Percentiles rank a stretch among this genome's conserved stretches.
These are phyloP conservation scores for Ceratobasidium sp. DNA, from an alignment of 1,284 basidiomycete genomes.

Conservation along the genomic window DNA sequence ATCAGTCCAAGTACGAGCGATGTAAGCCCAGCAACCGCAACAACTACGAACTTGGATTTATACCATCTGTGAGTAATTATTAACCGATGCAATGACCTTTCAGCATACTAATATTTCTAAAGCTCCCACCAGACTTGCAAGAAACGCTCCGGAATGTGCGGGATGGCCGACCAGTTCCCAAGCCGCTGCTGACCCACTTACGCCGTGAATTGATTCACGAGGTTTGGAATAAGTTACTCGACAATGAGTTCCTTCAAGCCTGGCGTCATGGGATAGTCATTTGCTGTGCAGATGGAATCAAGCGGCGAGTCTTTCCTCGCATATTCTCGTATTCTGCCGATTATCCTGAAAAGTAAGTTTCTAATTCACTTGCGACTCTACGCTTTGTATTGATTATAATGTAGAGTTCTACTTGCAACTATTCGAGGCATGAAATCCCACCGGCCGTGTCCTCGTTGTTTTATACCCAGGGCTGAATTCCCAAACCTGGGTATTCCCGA, in stretches of 20 bases:
- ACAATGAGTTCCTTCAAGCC: conserved; percentile 50
- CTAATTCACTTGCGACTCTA: no score
- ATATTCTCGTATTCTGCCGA: conserved; percentile 57
- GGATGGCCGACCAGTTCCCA: not conserved
- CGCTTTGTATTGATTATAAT: no score
- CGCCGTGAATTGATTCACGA: conserved; percentile 54
- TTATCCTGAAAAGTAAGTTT: conserved; percentile 57
- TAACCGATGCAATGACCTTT: no score
- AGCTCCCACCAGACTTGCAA: not conserved
- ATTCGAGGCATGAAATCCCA: conserved; percentile 42
- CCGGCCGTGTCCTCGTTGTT: conserved; percentile 46
- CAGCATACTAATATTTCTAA: not conserved
- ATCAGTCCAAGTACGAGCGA: conserved; percentile 52
- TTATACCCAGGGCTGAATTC: conserved; percentile 13
- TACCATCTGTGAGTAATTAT: conserved; percentile 50
- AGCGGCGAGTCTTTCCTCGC: conserved; percentile 51
- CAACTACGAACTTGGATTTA: conserved; percentile 52
- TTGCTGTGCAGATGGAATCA: conserved; percentile 53
- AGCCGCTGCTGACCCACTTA: conserved; percentile 50
- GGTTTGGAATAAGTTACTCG: conserved; percentile 51
- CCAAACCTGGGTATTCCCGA: conserved; percentile 32
- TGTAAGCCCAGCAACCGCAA: conserved; percentile 48
- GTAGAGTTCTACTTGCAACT: conserved; percentile 41
- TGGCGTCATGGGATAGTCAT: conserved; percentile 53
- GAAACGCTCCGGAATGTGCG: not conserved